Evolutionary conservation across 768 basidiomycete genomes (phyloP), one percentile per base, ranked within the genome.

Genomic region (Mycena galericulata): DNA sequence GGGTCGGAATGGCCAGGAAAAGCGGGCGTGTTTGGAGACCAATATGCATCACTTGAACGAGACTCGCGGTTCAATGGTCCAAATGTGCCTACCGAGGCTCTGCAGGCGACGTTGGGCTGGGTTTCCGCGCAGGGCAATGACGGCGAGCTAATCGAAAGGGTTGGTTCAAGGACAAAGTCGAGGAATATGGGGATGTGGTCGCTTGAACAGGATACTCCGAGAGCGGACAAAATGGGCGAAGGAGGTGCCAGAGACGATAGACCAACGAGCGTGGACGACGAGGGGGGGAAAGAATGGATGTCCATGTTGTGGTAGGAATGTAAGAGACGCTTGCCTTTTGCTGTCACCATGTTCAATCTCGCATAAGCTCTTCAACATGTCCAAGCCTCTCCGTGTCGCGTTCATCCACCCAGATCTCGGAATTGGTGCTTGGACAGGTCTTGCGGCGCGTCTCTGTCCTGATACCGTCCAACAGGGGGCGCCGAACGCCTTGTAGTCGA

Each of bases 401-500:
- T 95, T 98, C 79, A 85, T 98, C 61, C 97, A 98, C 76, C 97
- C 97, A 36, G 97, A 98, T 82, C 84, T 98, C 6, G 97, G 97
- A 64, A 96, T 98, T 56, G 97, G 96, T 96, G 72, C 75, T 76
- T 76, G 62, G 24, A 55, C 51, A 41, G 41, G 56, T 69, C 18
- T 46, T 66, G 22, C 47, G 41, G 26, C 40, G 53, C 65, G 46
- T 73, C 29, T 38, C 56, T 49, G 60, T 45, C 65, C 32, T 64
- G 49, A 65, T 67, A 14, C 70, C 65, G 15, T 65, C 24, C 57
- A 69, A 27, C 74, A 98, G 97, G 97, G 71, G 97, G 97, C 22
- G 97, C 97, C 3, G 97, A 99, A 80, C 87, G 97, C 27, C 87
- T 98, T 8, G 92, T 99, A 7, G 97, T 98, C 24, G 97, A 99